Conservation (phyloP, 306 rosid genomes). For the Cucurbita moschata region DNA sequence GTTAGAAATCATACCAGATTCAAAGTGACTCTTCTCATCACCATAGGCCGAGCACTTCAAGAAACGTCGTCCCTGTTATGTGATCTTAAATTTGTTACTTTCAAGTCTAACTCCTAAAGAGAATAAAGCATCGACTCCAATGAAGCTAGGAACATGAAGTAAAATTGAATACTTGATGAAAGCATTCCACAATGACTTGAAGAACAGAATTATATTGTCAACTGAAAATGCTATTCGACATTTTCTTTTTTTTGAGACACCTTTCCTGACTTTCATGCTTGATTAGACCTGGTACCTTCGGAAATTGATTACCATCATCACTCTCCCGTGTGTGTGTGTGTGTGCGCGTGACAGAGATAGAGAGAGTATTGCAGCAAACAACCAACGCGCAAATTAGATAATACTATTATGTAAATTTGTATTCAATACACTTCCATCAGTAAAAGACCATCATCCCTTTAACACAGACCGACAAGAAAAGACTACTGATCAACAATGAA, state of each 20-base stretch:
- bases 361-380: constrained; percentile 4
- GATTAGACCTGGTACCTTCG: not conserved
- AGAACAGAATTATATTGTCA: not conserved
- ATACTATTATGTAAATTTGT: not conserved
- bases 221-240: not conserved
- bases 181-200: not conserved
- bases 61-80: not conserved
- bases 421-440: not conserved
- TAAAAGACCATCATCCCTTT: constrained; percentile 3
- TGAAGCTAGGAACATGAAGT: not conserved
- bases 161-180: not conserved
- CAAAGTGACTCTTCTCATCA: not conserved
- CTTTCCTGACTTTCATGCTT: not conserved
- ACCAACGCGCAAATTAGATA: not conserved
- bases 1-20: not conserved
- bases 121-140: not conserved
- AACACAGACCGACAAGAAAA: not conserved
- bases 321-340: not conserved
- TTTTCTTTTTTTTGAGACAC: not conserved
- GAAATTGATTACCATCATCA: not conserved
- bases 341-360: not conserved
- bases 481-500: constrained; percentile 5
- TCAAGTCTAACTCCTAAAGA: not conserved
- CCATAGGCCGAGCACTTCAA: not conserved
- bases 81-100: not conserved